A percentile compares a stretch with the other conserved stretches of the same genome.
Conservation (phyloP, 139 green algal species). For the Coelastrella sp. region DNA sequence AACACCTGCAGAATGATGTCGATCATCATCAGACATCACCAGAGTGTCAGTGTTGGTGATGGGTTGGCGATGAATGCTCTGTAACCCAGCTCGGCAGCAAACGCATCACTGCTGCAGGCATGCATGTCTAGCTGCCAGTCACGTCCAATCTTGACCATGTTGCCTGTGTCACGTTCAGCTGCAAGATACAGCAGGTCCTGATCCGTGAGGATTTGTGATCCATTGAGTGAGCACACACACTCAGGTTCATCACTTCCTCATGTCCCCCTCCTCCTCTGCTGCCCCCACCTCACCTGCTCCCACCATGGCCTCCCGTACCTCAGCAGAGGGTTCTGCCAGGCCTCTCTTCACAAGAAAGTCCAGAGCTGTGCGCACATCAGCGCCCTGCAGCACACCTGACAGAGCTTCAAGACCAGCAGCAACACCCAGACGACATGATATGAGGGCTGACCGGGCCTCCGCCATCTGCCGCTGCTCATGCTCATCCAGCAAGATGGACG, state of each 20-base stretch:
- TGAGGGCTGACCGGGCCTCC: neutral
- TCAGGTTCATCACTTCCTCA: too few relatives aligned
- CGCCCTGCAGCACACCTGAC: slow-evolving; percentile 60
- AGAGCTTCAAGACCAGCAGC: slow-evolving; percentile 74
- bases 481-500: slow-evolving; percentile 23
- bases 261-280: neutral
- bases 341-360: slow-evolving; percentile 89
- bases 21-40: neutral
- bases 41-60: too few relatives aligned
- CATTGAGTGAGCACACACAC: too few relatives aligned
- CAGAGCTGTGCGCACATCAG: slow-evolving; percentile 70
- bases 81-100: too few relatives aligned
- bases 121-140: too few relatives aligned
- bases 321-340: slow-evolving; percentile 77
- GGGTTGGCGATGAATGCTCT: too few relatives aligned
- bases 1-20: slow-evolving; percentile 61
- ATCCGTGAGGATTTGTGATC: too few relatives aligned
- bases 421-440: slow-evolving; percentile 21
- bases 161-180: too few relatives aligned
- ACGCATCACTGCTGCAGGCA: too few relatives aligned
- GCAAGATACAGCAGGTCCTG: too few relatives aligned
- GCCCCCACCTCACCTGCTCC: slow-evolving; percentile 58
- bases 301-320: slow-evolving; percentile 61
- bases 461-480: neutral
- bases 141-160: too few relatives aligned